These are phyloP conservation scores for Russula olivacea DNA, from an alignment of 768 basidiomycete genomes.

Conservation along the genomic window DNA sequence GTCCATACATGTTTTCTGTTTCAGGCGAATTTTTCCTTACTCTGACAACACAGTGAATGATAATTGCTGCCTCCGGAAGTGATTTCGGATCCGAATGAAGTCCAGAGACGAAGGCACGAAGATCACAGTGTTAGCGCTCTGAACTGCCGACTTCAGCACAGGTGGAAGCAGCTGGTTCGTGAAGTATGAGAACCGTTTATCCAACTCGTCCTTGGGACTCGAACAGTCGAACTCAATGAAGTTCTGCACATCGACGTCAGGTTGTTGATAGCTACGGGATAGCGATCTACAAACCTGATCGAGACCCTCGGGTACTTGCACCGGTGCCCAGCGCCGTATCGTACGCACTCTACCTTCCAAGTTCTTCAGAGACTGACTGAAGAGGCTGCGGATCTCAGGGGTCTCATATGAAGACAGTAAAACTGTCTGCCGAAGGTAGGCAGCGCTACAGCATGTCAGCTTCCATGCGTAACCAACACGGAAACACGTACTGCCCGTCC, in stretches of 20 bases:
- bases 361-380: constrained; percentile 70
- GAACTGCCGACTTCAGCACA: constrained; percentile 87
- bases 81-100: constrained; percentile 85
- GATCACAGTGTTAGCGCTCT: constrained; percentile 80
- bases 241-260: constrained; percentile 38
- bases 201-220: constrained; percentile 71
- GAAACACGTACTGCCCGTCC: constrained; percentile 75
- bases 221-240: constrained; percentile 70
- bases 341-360: constrained; percentile 77
- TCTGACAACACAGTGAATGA: constrained; percentile 86
- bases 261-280: neutral
- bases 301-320: constrained; percentile 77
- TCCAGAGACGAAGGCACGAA: constrained; percentile 96
- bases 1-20: neutral
- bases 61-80: constrained; percentile 69
- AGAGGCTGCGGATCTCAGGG: constrained; percentile 79
- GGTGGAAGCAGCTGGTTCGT: constrained; percentile 82
- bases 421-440: constrained; percentile 85
- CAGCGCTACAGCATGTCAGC: constrained; percentile 47
- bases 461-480: neutral
- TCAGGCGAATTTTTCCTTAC: constrained; percentile 38
- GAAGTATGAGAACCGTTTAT: constrained; percentile 84
- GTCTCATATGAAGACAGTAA: constrained; percentile 84
- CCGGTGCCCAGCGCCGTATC: constrained; percentile 61
- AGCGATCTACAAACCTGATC: constrained; percentile 51